phyloP scores from a whole-genome alignment of 305 asterid genomes.

The Coffea humblotiana region DNA sequence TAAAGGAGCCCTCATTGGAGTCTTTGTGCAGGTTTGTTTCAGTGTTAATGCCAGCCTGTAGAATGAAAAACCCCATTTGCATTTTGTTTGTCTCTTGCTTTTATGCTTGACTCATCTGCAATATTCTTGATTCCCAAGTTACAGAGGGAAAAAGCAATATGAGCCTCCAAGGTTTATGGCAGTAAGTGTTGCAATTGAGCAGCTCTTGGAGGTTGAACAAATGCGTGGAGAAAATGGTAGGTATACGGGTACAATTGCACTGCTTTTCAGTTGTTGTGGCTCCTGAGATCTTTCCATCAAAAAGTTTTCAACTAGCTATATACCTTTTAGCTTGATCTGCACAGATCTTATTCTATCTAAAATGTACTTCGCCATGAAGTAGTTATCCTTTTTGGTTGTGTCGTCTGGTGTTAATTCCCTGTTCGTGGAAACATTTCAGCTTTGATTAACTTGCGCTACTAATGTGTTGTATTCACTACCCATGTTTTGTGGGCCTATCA shows the following conservation, averaged over 20 bases:
- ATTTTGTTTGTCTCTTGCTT: background rate
- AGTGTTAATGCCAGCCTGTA: slow-evolving; percentile 1
- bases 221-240: slow-evolving; percentile 57
- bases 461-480: background rate
- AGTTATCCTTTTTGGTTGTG: background rate
- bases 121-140: slow-evolving; percentile 4
- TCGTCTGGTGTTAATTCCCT: background rate
- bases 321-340: background rate
- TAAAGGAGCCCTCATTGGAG: slow-evolving; percentile 86
- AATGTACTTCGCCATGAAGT: background rate
- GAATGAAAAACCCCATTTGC: background rate
- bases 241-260: background rate
- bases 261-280: background rate
- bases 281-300: background rate
- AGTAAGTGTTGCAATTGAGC: slow-evolving; percentile 77
- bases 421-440: background rate
- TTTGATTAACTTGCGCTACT: background rate
- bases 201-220: slow-evolving; percentile 82
- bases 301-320: background rate
- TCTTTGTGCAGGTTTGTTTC: slow-evolving; percentile 79
- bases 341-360: background rate
- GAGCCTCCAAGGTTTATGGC: slow-evolving; percentile 93
- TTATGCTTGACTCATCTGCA: slow-evolving; percentile 15
- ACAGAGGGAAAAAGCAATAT: slow-evolving; percentile 78
- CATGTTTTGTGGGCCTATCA: background rate